A percentile compares a stretch with the other conserved stretches of the same genome.
phyloP scores from a whole-genome alignment of 2,329 filamentous ascomycete species.

The Aspergillus carbonarius region DNA sequence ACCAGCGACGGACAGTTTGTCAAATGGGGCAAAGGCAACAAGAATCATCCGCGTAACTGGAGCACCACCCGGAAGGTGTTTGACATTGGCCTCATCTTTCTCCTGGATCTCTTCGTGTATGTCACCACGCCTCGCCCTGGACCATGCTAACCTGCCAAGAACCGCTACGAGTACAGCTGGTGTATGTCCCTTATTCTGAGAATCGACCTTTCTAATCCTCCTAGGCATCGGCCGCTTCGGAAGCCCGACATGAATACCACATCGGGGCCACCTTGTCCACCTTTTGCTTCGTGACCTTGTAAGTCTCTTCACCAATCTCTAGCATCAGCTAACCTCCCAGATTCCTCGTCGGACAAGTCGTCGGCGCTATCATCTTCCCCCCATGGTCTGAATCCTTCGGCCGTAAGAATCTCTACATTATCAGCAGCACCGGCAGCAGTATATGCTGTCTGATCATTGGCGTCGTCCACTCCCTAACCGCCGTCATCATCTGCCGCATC shows the following conservation, averaged over 20 bases:
- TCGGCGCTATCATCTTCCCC: conserved; percentile 31
- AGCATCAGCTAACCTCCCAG: conserved; percentile 11
- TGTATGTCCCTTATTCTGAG: conserved; percentile 2
- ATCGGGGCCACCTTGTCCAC: conserved; percentile 14
- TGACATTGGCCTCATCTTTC: conserved; percentile 23
- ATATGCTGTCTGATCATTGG: conserved; percentile 37
- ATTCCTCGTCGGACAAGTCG: conserved; percentile 27
- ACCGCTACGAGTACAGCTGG: conserved; percentile 15
- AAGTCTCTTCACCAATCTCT: neutral
- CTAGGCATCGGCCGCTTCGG: conserved; percentile 17
- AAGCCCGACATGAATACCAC: conserved; percentile 14
- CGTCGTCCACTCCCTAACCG: conserved; percentile 31
- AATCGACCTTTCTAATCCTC: neutral
- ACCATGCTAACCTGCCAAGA: conserved; percentile 4
- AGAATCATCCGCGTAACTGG: conserved; percentile 26
- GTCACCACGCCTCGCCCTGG: neutral
- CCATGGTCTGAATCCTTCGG: conserved; percentile 36
- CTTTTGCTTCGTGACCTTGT: conserved; percentile 19
- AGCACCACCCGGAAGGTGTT: conserved; percentile 19
- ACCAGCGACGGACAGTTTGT: conserved; percentile 16
- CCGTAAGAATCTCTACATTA: conserved; percentile 32
- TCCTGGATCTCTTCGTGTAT: conserved; percentile 26
- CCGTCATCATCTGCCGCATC: conserved; percentile 41
- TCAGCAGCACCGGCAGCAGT: conserved; percentile 20
- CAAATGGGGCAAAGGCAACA: conserved; percentile 17